Conservation (phyloP, 805 yeast genomes). For the Sugiyamaella qingdaonensis region DNA sequence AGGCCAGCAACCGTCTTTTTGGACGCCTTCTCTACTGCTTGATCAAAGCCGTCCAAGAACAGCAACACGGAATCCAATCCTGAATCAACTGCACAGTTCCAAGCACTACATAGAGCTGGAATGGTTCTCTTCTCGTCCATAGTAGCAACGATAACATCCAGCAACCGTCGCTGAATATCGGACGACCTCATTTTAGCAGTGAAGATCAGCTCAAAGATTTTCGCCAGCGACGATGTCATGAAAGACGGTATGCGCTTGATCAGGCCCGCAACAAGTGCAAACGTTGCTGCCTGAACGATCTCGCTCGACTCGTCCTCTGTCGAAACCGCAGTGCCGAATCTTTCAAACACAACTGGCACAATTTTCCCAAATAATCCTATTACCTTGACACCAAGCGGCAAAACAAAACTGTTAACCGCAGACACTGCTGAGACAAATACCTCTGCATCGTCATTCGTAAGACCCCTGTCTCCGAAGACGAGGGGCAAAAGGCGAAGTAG, state of each 20-base stretch:
- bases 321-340: constrained; percentile 45
- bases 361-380: constrained; percentile 83
- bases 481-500: constrained; percentile 47
- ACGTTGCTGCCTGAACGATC: constrained; percentile 62
- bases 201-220: constrained; percentile 52
- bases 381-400: constrained; percentile 76
- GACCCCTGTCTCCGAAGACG: constrained; percentile 50
- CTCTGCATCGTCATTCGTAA: constrained; percentile 54
- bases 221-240: constrained; percentile 62
- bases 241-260: constrained; percentile 84
- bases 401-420: constrained; percentile 64
- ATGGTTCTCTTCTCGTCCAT: constrained; percentile 64
- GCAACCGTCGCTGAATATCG: constrained; percentile 39
- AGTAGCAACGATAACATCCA: constrained; percentile 60
- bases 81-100: constrained; percentile 42
- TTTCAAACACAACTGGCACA: constrained; percentile 64
- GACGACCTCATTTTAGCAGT: constrained; percentile 32
- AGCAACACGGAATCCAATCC: constrained; percentile 54
- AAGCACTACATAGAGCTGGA: constrained; percentile 55
- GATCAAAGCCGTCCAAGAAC: constrained; percentile 62
- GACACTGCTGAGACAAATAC: constrained; percentile 68
- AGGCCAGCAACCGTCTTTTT: constrained; percentile 72
- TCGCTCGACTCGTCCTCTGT: constrained; percentile 31
- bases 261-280: constrained; percentile 68
- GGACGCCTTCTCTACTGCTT: constrained; percentile 60